Evolutionary conservation across 768 basidiomycete species (phyloP).

Genomic region (Lactarius tabidus): DNA sequence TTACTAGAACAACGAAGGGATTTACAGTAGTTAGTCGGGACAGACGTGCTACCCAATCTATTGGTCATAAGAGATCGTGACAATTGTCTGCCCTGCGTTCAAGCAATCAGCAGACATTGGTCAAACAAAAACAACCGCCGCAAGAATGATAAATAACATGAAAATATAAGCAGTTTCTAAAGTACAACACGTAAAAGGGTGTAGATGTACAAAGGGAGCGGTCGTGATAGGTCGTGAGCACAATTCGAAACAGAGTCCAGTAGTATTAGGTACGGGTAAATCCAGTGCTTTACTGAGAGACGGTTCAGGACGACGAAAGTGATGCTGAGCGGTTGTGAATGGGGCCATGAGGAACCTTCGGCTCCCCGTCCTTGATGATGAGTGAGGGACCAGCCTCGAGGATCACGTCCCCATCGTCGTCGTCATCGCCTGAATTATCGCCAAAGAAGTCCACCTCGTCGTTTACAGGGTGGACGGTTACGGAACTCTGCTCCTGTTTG

Average conservation of each 20-base stretch:
- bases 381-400: constrained; percentile 70
- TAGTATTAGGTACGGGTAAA: neutral
- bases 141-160: neutral
- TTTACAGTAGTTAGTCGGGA: neutral
- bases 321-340: constrained; percentile 9
- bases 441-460: constrained; percentile 19
- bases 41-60: neutral
- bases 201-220: constrained; percentile 1
- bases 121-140: neutral
- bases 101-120: neutral
- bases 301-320: neutral
- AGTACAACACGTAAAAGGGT: constrained; percentile 14
- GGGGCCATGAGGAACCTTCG: constrained; percentile 5
- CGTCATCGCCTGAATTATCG: constrained; percentile 42
- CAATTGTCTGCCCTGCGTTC: neutral
- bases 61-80: neutral
- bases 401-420: constrained; percentile 70
- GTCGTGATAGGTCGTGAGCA: constrained; percentile 2
- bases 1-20: neutral
- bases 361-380: constrained; percentile 36
- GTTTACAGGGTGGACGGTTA: constrained; percentile 34
- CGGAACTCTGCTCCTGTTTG: constrained; percentile 31
- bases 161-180: constrained; percentile 12
- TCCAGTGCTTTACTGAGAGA: neutral
- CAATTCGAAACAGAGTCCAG: neutral